Conservation (phyloP, 441 rosid genomes). For the Arabidopsis lyrata region DNA sequence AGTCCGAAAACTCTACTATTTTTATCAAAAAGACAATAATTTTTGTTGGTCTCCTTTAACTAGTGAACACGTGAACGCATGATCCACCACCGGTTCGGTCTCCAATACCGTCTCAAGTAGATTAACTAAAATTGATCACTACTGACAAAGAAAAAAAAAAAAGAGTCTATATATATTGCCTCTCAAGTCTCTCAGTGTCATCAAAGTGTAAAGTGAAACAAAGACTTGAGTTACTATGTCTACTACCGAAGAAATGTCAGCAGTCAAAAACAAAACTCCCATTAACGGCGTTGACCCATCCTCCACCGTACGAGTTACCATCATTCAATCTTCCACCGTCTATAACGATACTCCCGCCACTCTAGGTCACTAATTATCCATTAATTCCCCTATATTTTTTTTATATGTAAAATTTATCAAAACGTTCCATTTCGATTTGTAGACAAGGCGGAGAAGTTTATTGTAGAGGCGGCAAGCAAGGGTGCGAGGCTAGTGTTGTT, state of each 20-base stretch:
- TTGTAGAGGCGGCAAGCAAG: slow-evolving; percentile 65
- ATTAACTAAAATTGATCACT: neutral
- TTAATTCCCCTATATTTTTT: neutral
- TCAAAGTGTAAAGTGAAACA: neutral
- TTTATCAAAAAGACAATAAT: too few species aligned
- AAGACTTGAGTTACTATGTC: neutral
- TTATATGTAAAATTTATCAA: too few species aligned
- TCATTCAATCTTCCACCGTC: slow-evolving; percentile 87
- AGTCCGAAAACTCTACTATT: too few species aligned
- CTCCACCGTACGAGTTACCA: slow-evolving; percentile 74
- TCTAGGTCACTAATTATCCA: slow-evolving; percentile 49
- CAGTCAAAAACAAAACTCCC: neutral
- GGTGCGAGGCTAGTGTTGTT: slow-evolving; percentile 82
- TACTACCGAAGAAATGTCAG: neutral
- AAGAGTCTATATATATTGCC: neutral
- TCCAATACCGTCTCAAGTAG: neutral
- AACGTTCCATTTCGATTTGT: neutral
- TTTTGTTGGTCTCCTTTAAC: neutral
- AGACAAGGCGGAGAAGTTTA: slow-evolving; percentile 81
- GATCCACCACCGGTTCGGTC: neutral
- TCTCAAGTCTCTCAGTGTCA: neutral
- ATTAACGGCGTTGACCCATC: slow-evolving; percentile 59
- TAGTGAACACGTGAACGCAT: too few species aligned
- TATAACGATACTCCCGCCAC: slow-evolving; percentile 92
- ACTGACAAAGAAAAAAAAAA: neutral